A percentile compares a stretch with the other conserved stretches of the same genome.
Evolutionary conservation across 306 rosid genomes (phyloP).

Genomic region (Inga oerstediana): DNA sequence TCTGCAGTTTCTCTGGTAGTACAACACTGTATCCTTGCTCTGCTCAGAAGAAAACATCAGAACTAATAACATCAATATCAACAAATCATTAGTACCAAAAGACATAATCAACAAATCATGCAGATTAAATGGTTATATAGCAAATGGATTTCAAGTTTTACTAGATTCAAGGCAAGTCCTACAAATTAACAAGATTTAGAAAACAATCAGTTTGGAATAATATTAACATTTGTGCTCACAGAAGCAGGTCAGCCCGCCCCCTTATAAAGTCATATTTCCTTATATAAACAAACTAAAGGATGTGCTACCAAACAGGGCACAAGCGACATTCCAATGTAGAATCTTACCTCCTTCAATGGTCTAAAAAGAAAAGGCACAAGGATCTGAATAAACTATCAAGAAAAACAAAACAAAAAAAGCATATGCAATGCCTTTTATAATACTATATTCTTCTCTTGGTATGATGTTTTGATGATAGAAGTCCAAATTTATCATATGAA

Average conservation of each 20-base stretch:
- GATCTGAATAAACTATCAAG: slow-evolving; percentile 13
- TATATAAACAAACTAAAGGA: not conserved
- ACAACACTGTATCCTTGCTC: slow-evolving; percentile 90
- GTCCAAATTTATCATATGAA: slow-evolving; percentile 19
- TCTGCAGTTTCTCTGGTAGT: slow-evolving; percentile 92
- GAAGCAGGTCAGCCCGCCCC: not conserved
- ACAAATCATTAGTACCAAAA: slow-evolving; percentile 2
- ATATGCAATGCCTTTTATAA: not conserved
- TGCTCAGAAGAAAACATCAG: slow-evolving; percentile 55
- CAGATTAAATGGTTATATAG: slow-evolving; percentile 7
- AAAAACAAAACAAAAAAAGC: not conserved
- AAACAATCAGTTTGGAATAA: slow-evolving; percentile 8
- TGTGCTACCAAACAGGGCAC: slow-evolving; percentile 10
- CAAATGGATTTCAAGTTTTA: not conserved
- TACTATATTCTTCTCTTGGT: not conserved
- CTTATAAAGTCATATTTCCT: slow-evolving; percentile 18
- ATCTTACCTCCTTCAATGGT: not conserved
- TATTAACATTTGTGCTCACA: slow-evolving; percentile 9
- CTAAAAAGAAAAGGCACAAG: not conserved
- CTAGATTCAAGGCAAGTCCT: not conserved
- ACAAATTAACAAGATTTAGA: slow-evolving; percentile 20
- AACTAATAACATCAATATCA: slow-evolving; percentile 30
- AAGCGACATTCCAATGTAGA: not conserved
- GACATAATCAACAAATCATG: slow-evolving; percentile 1
- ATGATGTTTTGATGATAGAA: not conserved